Conservation (phyloP, 352 stramenopile species). For the Blastocystis sp. region DNA sequence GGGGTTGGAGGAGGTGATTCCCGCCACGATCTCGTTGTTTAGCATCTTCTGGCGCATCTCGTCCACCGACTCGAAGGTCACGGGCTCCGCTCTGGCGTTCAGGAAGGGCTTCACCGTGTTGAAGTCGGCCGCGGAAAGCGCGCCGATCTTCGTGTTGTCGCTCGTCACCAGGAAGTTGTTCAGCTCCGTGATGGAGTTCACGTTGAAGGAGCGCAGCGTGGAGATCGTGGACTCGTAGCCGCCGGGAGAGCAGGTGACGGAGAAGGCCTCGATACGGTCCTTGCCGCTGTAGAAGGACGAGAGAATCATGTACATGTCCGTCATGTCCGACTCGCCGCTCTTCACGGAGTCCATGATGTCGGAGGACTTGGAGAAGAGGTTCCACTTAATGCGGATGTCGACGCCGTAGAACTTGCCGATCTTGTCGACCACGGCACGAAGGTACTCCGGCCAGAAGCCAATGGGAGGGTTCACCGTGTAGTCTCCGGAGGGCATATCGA, state of each 20-base stretch:
- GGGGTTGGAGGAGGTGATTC: slow-evolving; percentile 57
- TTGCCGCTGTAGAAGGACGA: slow-evolving; percentile 68
- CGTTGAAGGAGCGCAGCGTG: background rate
- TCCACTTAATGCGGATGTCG: slow-evolving; percentile 51
- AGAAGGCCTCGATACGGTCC: slow-evolving; percentile 66
- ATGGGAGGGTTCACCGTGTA: slow-evolving; percentile 55
- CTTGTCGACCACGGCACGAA: slow-evolving; percentile 28
- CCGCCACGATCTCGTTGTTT: slow-evolving; percentile 46
- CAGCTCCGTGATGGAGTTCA: slow-evolving; percentile 36
- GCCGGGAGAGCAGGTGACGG: slow-evolving; percentile 53
- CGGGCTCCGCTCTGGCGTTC: background rate
- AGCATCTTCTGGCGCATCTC: slow-evolving; percentile 44
- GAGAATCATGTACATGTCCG: slow-evolving; percentile 67
- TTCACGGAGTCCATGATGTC: slow-evolving; percentile 46
- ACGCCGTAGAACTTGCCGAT: slow-evolving; percentile 28
- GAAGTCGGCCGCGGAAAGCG: slow-evolving; percentile 61
- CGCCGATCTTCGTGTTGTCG: slow-evolving; percentile 37
- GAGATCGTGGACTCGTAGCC: slow-evolving; percentile 58
- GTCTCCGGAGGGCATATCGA: slow-evolving; percentile 62
- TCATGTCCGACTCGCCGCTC: slow-evolving; percentile 55
- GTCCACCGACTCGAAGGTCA: slow-evolving; percentile 12
- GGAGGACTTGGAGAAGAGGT: slow-evolving; percentile 37
- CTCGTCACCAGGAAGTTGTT: slow-evolving; percentile 43
- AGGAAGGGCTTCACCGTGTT: slow-evolving; percentile 59
- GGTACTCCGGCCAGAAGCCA: slow-evolving; percentile 68